Percentiles rank a stretch among this genome's conserved stretches.
These are phyloP conservation scores for Pseudotsuga menziesii DNA, from an alignment of 75 land plant genomes.

Conservation along the genomic window DNA sequence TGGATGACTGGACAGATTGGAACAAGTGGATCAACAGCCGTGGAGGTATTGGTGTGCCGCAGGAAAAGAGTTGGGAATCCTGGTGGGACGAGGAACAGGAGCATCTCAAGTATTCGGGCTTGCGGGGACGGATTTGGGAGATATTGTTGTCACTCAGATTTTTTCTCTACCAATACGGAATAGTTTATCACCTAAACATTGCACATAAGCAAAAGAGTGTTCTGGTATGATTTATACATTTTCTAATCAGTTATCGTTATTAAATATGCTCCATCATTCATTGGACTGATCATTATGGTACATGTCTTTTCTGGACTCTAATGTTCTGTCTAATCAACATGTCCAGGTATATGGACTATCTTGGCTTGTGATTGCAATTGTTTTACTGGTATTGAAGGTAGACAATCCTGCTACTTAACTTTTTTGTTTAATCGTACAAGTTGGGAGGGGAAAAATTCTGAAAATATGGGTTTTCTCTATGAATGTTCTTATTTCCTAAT, in stretches of 20 bases:
- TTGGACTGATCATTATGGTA: too few relatives aligned
- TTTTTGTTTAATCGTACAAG: background rate
- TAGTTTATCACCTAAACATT: constrained; percentile 71
- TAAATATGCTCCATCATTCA: too few relatives aligned
- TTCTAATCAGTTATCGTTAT: too few relatives aligned
- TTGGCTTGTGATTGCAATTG: constrained; percentile 72
- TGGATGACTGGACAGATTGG: constrained; percentile 99
- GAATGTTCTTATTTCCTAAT: background rate
- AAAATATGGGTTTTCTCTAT: background rate
- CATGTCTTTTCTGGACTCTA: too few relatives aligned
- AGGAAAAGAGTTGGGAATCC: constrained; percentile 96
- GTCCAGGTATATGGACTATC: constrained; percentile 83
- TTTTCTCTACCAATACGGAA: constrained; percentile 70
- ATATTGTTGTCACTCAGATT: constrained; percentile 65
- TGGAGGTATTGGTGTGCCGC: constrained; percentile 89
- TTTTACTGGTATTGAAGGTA: constrained; percentile 77
- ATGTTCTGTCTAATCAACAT: background rate
- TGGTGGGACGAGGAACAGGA: constrained; percentile 98
- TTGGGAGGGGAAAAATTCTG: background rate
- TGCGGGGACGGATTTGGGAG: constrained; percentile 58
- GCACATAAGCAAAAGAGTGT: constrained; percentile 29
- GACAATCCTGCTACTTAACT: background rate
- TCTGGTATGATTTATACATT: constrained; percentile 28
- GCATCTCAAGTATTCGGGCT: constrained; percentile 71
- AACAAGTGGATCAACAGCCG: constrained; percentile 89